Conservation (phyloP, 176 grass and related monocot species). For the Metroxylon sagu region DNA sequence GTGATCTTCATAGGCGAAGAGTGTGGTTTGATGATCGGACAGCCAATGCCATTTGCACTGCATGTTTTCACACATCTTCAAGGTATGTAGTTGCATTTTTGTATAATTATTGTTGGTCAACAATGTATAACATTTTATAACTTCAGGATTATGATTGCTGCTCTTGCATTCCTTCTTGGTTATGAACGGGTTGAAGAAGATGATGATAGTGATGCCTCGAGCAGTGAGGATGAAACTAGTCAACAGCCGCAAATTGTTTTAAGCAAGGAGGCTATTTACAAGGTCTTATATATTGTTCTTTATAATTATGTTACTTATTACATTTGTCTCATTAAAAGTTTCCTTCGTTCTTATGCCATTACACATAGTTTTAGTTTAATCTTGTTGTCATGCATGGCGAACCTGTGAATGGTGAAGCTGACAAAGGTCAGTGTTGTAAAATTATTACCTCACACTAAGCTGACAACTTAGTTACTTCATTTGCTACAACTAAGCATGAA, state of each 20-base stretch:
- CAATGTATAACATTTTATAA: background rate
- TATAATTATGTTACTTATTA: background rate
- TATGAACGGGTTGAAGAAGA: slow-evolving; percentile 73
- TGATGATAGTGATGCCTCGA: slow-evolving; percentile 65
- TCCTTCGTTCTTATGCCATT: slow-evolving; percentile 2
- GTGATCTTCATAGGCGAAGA: slow-evolving; percentile 77
- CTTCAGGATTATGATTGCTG: slow-evolving; percentile 71
- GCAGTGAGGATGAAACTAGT: slow-evolving; percentile 63
- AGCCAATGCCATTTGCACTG: slow-evolving; percentile 80
- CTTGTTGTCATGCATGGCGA: too few species aligned
- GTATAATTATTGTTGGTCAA: too few species aligned
- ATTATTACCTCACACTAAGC: too few species aligned
- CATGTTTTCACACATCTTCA: slow-evolving; percentile 86
- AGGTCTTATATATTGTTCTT: slow-evolving; percentile 30
- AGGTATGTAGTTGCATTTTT: slow-evolving; percentile 26
- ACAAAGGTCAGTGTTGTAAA: too few species aligned
- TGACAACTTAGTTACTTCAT: too few species aligned
- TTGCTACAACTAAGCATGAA: too few species aligned
- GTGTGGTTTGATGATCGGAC: slow-evolving; percentile 97
- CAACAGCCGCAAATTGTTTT: slow-evolving; percentile 57
- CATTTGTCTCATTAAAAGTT: background rate
- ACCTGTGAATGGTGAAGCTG: too few species aligned
- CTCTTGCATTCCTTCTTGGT: slow-evolving; percentile 89
- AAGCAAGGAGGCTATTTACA: slow-evolving; percentile 88
- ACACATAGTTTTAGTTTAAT: too few species aligned